These are phyloP conservation scores for Kodamaea lidongshanica DNA, from an alignment of 805 yeast genomes.

Conservation along the genomic window DNA sequence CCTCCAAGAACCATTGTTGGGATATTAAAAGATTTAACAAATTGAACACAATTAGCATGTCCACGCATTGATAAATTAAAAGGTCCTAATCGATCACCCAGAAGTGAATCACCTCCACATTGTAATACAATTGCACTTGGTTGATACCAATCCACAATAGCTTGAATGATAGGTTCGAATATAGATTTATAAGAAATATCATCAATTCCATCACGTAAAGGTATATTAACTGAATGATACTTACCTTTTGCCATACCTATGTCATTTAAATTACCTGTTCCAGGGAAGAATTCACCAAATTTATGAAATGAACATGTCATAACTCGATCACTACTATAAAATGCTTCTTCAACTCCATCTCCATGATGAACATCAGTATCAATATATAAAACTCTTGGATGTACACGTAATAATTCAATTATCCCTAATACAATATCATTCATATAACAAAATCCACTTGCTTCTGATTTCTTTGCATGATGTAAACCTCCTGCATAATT, in stretches of 20 bases:
- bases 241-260: conserved; percentile 25
- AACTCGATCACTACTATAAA: conserved; percentile 23
- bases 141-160: conserved; percentile 25
- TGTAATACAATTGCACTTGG: conserved; percentile 24
- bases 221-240: conserved; percentile 22
- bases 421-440: conserved; percentile 24
- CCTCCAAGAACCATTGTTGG: conserved; percentile 26
- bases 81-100: conserved; percentile 24
- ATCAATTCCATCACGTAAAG: conserved; percentile 24
- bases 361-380: conserved; percentile 27
- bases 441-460: conserved; percentile 23
- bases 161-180: conserved; percentile 21
- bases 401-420: conserved; percentile 21
- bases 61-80: conserved; percentile 25
- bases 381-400: conserved; percentile 22
- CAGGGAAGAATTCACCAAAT: conserved; percentile 25
- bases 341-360: conserved; percentile 25
- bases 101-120: conserved; percentile 24
- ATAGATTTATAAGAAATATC: conserved; percentile 23
- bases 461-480: conserved; percentile 24
- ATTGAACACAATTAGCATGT: conserved; percentile 24
- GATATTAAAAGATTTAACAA: conserved; percentile 19
- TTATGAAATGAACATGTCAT: conserved; percentile 25
- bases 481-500: conserved; percentile 25
- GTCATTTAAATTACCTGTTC: conserved; percentile 25